These are phyloP conservation scores for Beverwykella pulmonaria DNA, from an alignment of 495 filamentous ascomycete species.

Conservation along the genomic window DNA sequence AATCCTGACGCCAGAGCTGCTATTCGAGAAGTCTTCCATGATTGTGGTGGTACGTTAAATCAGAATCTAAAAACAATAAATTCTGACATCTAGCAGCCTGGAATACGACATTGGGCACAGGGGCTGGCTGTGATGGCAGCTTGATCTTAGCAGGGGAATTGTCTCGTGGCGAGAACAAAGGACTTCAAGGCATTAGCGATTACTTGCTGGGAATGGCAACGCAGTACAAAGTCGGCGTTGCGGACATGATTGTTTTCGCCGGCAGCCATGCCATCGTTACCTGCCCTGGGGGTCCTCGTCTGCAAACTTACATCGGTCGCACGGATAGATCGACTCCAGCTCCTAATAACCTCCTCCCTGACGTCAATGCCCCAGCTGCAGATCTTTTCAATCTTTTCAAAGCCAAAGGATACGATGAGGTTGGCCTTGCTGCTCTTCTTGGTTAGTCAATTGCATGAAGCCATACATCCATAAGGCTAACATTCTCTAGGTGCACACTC, in stretches of 20 bases:
- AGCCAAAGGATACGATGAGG: constrained; percentile 41
- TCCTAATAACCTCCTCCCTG: constrained; percentile 38
- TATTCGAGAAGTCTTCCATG: constrained; percentile 35
- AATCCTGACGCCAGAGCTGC: constrained; percentile 35
- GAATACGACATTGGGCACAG: constrained; percentile 26
- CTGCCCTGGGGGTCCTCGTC: constrained; percentile 41
- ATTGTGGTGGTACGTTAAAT: constrained; percentile 27
- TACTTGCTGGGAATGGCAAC: constrained; percentile 24
- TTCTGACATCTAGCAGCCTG: constrained; percentile 21
- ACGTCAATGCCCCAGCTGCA: constrained; percentile 34
- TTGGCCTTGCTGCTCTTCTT: constrained; percentile 41
- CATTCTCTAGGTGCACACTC: constrained; percentile 30
- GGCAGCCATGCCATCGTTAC: constrained; percentile 40
- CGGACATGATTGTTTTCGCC: constrained; percentile 42
- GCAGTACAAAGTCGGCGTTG: constrained; percentile 33
- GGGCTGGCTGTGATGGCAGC: constrained; percentile 42
- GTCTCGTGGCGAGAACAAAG: constrained; percentile 40
- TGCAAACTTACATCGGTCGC: constrained; percentile 40
- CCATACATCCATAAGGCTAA: neutral
- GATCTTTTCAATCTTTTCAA: constrained; percentile 37
- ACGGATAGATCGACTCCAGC: constrained; percentile 25
- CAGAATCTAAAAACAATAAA: neutral
- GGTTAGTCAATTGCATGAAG: constrained; percentile 4
- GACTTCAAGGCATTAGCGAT: constrained; percentile 36
- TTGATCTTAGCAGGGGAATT: constrained; percentile 36